phyloP scores from a whole-genome alignment of 2,329 filamentous ascomycete species.

The Colletotrichum cuscutae region DNA sequence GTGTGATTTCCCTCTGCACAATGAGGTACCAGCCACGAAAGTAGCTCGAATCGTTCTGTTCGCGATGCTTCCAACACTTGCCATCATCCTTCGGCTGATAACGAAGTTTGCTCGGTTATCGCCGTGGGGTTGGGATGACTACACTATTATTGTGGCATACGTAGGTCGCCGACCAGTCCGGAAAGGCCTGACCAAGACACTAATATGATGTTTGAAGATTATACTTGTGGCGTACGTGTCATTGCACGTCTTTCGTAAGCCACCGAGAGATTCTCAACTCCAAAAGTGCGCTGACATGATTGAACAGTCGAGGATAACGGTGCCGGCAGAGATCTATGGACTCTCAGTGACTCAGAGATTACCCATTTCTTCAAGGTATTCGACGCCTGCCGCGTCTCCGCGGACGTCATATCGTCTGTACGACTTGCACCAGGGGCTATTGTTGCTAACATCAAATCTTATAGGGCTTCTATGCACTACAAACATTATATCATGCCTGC shows the following conservation, averaged over 20 bases:
- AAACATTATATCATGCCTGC: constrained; percentile 11
- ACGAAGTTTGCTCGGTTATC: constrained; percentile 2
- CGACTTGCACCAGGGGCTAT: not conserved
- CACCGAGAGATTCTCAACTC: not conserved
- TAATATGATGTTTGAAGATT: not conserved
- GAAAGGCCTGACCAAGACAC: not conserved
- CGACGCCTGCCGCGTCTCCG: too few relatives aligned
- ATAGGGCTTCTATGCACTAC: constrained; percentile 15
- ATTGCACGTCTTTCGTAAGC: constrained; percentile 6
- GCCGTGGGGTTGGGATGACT: constrained; percentile 15
- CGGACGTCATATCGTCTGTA: not conserved
- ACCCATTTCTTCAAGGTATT: constrained; percentile 15
- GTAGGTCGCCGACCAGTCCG: not conserved
- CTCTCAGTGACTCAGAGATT: not conserved
- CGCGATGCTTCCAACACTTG: not conserved
- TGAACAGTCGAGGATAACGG: constrained; percentile 16
- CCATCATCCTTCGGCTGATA: constrained; percentile 2
- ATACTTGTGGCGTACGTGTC: not conserved
- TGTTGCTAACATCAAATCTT: not conserved
- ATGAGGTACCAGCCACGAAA: not conserved
- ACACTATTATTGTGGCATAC: constrained; percentile 13
- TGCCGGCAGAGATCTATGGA: constrained; percentile 27
- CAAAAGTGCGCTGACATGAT: not conserved
- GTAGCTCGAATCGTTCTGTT: not conserved
- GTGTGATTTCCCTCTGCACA: constrained; percentile 2